Base-by-base conservation (phyloP, 2,329 filamentous ascomycete species). In the Eutypa lata region DNA sequence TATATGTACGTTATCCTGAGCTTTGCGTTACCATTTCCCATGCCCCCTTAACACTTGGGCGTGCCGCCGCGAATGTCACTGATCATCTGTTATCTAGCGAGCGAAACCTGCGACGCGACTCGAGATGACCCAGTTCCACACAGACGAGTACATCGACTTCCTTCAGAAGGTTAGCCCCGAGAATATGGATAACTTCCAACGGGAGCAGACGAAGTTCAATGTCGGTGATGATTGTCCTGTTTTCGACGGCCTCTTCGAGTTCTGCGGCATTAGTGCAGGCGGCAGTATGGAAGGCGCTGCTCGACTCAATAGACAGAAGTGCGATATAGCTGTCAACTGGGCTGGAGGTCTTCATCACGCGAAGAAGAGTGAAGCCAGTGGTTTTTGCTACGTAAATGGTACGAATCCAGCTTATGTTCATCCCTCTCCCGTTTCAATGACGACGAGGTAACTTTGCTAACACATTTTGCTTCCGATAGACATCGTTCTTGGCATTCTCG, bases 331-430 rank as follows among this genome's bases (percentile, higher is more conserved):
- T 19, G 90, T 99, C 71, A 97, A 97, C 73, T 99, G 94, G 94
- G 94, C 92, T 44, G 94, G 94, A 49, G 94, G 94, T 24, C 83
- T 99, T 47, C 94, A 99, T 71, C 94, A 99, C 71, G 94, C 94
- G 43, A 97, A 97, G 73, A 97, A 97, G 74, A 89, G 89, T 60
- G 91, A 97, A 74, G 94, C 94, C 55, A 93, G 88, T 63, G 94
- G 94, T 35, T 99, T 99, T 76, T 99, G 94, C 77, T 99, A 99
- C 71, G 90, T 97, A 63, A 99, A 99, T 70, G 93, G 90, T 83
- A 84, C 78, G 73, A 78, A 18, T 31, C n/a, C 35, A 52, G 8
- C 11, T 31, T 8, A 4, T 47, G n/a, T n/a, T n/a, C 26, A 31
- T 31, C 26, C n/a, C 26, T 31, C 26, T 31, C 5, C n/a, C 6